A percentile compares a stretch with the other conserved stretches of the same genome.
These are phyloP conservation scores for Phytopythium oedochilum DNA, from an alignment of 352 stramenopile species.

Conservation along the genomic window DNA sequence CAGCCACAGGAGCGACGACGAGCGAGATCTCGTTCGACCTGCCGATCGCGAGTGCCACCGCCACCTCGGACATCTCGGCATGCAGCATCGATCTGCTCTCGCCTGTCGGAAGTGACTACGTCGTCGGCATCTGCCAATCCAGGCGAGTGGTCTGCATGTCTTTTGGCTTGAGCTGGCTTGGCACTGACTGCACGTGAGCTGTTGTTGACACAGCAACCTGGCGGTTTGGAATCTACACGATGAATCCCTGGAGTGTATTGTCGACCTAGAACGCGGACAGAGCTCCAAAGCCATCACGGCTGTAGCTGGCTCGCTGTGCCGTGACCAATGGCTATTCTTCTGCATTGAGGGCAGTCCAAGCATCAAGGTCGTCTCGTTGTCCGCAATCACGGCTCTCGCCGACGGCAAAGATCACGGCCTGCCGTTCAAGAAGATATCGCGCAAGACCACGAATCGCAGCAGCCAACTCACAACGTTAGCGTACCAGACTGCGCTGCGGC, in stretches of 20 bases:
- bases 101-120: slow-evolving; percentile 32
- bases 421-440: slow-evolving; percentile 62
- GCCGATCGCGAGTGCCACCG: slow-evolving; percentile 16
- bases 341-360: slow-evolving; percentile 67
- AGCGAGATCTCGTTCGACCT: slow-evolving; percentile 68
- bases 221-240: slow-evolving; percentile 67
- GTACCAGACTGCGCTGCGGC: slow-evolving; percentile 41
- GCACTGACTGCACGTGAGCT: background rate
- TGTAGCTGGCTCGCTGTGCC: slow-evolving; percentile 48
- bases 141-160: slow-evolving; percentile 6
- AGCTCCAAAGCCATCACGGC: slow-evolving; percentile 41
- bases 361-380: slow-evolving; percentile 45
- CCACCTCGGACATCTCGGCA: background rate
- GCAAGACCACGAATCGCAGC: slow-evolving; percentile 59
- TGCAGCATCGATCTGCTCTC: slow-evolving; percentile 42
- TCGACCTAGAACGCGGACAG: slow-evolving; percentile 57
- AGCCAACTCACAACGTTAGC: slow-evolving; percentile 44
- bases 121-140: slow-evolving; percentile 55
- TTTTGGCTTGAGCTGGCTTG: background rate
- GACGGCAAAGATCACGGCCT: slow-evolving; percentile 16
- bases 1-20: slow-evolving; percentile 40
- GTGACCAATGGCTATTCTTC: slow-evolving; percentile 69
- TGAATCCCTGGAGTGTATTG: slow-evolving; percentile 49
- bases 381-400: slow-evolving; percentile 15
- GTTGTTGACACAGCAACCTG: slow-evolving; percentile 20